Percentiles rank a stretch among this genome's conserved stretches.
Evolutionary conservation across 768 basidiomycete genomes (phyloP).

Genomic region (Pleurotus cornucopiae): DNA sequence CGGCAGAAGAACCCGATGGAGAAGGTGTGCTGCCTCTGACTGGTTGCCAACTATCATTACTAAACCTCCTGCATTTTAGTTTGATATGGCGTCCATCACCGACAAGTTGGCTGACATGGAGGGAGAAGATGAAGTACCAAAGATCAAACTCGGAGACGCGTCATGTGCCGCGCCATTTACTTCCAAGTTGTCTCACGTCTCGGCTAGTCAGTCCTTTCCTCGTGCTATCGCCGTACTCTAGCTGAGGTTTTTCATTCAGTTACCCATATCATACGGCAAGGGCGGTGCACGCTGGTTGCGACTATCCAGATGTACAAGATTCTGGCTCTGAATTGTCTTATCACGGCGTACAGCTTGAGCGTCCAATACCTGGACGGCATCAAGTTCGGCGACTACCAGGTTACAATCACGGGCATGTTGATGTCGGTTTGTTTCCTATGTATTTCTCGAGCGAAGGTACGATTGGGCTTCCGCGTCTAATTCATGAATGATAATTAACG

Average conservation of each 20-base stretch:
- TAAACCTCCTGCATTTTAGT: slow-evolving; percentile 14
- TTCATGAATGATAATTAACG: no score
- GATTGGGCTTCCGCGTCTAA: slow-evolving; percentile 14
- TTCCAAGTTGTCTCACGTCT: slow-evolving; percentile 95
- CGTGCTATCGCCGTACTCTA: neutral
- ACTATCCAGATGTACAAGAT: slow-evolving; percentile 99
- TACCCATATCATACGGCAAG: slow-evolving; percentile 96
- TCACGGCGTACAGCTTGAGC: slow-evolving; percentile 96
- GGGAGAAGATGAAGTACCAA: slow-evolving; percentile 90
- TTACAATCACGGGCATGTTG: slow-evolving; percentile 92
- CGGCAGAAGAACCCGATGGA: slow-evolving; percentile 86
- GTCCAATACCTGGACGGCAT: slow-evolving; percentile 98
- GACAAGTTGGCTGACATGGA: slow-evolving; percentile 90
- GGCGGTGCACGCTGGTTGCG: slow-evolving; percentile 96
- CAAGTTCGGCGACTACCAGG: slow-evolving; percentile 99
- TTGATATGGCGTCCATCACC: slow-evolving; percentile 68
- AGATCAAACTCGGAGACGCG: slow-evolving; percentile 99
- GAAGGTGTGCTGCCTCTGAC: slow-evolving; percentile 49
- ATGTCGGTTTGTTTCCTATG: slow-evolving; percentile 99
- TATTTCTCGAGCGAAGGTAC: slow-evolving; percentile 93
- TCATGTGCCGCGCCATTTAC: slow-evolving; percentile 99
- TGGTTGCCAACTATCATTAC: no score
- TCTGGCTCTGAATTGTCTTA: slow-evolving; percentile 93
- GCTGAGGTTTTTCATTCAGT: slow-evolving; percentile 42
- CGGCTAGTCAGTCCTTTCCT: slow-evolving; percentile 67